Evolutionary conservation across 2,329 filamentous ascomycete genomes (phyloP).

Genomic region (Endoconidiophora polonica): DNA sequence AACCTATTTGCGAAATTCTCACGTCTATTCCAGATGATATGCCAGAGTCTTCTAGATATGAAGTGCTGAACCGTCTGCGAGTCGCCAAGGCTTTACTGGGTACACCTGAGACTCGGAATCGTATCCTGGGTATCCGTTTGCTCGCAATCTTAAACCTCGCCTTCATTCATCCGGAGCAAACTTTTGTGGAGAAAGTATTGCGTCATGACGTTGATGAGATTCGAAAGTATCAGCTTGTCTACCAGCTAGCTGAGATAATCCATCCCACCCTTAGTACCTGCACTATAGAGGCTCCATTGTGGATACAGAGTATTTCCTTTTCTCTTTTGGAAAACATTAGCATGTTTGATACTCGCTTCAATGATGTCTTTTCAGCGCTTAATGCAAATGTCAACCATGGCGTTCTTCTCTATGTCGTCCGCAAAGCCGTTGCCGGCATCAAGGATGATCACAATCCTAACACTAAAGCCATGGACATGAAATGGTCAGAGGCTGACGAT

Average conservation of each 20-base stretch:
- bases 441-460: slow-evolving; percentile 29
- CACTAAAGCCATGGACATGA: slow-evolving; percentile 6
- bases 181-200: slow-evolving; percentile 74
- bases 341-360: slow-evolving; percentile 56
- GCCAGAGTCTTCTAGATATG: slow-evolving; percentile 60
- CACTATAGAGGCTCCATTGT: slow-evolving; percentile 49
- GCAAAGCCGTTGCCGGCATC: slow-evolving; percentile 78
- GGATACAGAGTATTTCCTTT: slow-evolving; percentile 69
- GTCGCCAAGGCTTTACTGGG: slow-evolving; percentile 63
- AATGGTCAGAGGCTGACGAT: slow-evolving; percentile 44
- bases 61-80: slow-evolving; percentile 68
- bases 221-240: slow-evolving; percentile 71
- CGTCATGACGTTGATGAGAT: slow-evolving; percentile 82
- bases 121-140: slow-evolving; percentile 64
- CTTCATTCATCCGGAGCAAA: slow-evolving; percentile 67
- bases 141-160: slow-evolving; percentile 81
- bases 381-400: slow-evolving; percentile 95
- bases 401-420: slow-evolving; percentile 78
- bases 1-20: slow-evolving; percentile 39
- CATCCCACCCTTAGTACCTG: slow-evolving; percentile 59
- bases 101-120: slow-evolving; percentile 49
- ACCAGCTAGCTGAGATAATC: slow-evolving; percentile 82
- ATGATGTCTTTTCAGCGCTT: slow-evolving; percentile 76
- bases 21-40: slow-evolving; percentile 43
- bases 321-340: slow-evolving; percentile 72